These are phyloP conservation scores for Asterophora parasitica DNA, from an alignment of 768 basidiomycete species.

Conservation along the genomic window DNA sequence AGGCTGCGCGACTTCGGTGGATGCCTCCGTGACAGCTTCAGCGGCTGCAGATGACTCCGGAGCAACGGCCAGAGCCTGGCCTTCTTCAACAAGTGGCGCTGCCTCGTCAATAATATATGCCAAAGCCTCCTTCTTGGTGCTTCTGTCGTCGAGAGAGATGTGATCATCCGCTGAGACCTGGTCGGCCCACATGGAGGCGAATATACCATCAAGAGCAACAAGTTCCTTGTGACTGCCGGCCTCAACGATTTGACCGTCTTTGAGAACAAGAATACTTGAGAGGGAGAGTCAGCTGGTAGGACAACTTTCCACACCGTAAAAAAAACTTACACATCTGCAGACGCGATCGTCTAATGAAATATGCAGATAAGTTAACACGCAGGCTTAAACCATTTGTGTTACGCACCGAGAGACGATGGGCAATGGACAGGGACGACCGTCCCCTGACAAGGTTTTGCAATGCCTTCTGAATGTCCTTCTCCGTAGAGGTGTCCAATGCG, in stretches of 20 bases:
- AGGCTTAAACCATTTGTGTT: constrained; percentile 1
- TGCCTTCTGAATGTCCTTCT: constrained; percentile 85
- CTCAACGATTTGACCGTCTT: constrained; percentile 86
- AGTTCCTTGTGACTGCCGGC: constrained; percentile 77
- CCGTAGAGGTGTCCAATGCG: constrained; percentile 86
- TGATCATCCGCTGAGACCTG: constrained; percentile 65
- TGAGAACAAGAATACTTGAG: constrained; percentile 80
- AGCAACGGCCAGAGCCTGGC: background rate
- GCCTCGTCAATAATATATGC: constrained; percentile 43
- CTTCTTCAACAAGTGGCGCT: constrained; percentile 12
- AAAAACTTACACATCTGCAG: constrained; percentile 52
- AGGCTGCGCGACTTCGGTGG: constrained; percentile 7
- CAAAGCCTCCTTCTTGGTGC: constrained; percentile 34
- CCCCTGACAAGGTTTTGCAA: constrained; percentile 75
- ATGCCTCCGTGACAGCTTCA: constrained; percentile 5
- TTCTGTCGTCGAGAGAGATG: constrained; percentile 22
- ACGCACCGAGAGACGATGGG: constrained; percentile 72
- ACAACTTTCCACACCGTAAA: background rate
- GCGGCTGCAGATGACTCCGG: constrained; percentile 7
- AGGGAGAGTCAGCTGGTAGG: constrained; percentile 7
- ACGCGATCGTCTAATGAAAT: constrained; percentile 43
- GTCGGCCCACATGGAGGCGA: constrained; percentile 87
- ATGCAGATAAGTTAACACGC: constrained; percentile 14
- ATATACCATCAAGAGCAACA: constrained; percentile 62
- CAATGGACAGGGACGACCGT: constrained; percentile 72